phyloP scores from a whole-genome alignment of 805 yeast species.

The Monosporozyma aerobia region DNA sequence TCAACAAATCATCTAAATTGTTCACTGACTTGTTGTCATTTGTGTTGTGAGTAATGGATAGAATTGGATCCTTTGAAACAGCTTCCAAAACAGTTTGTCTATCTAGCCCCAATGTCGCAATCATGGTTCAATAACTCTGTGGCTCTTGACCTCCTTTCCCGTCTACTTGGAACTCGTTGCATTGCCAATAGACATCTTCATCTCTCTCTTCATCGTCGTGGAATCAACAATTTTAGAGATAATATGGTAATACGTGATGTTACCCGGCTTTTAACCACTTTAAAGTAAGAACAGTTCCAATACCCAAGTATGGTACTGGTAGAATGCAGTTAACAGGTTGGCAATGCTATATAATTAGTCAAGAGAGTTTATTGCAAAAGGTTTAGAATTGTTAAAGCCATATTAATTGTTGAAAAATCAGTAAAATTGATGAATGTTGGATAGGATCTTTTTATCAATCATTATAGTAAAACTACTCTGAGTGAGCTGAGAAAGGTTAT shows the following conservation, averaged over 20 bases:
- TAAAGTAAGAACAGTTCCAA: not conserved
- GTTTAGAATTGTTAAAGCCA: not conserved
- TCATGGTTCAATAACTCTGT: not conserved
- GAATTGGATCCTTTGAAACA: not conserved
- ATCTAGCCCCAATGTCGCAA: not conserved
- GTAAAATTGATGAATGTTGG: conserved; percentile 35
- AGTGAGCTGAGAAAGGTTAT: conserved; percentile 37
- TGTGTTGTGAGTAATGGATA: not conserved
- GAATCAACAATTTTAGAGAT: not conserved
- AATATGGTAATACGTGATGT: not conserved
- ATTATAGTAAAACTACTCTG: conserved; percentile 24
- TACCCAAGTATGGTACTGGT: too few species aligned
- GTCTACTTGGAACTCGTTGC: too few species aligned
- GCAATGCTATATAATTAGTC: too few species aligned
- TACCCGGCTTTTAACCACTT: not conserved
- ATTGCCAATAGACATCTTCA: too few species aligned
- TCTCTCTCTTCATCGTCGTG: not conserved
- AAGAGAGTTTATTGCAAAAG: too few species aligned
- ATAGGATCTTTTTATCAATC: conserved; percentile 33
- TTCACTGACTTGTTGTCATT: not conserved
- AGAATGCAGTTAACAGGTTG: too few species aligned
- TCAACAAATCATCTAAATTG: not conserved
- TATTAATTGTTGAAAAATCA: conserved; percentile 14
- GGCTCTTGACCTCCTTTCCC: too few species aligned
- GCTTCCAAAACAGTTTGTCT: not conserved